Conservation (phyloP, 345 rosid species). For the Salix udensis region DNA sequence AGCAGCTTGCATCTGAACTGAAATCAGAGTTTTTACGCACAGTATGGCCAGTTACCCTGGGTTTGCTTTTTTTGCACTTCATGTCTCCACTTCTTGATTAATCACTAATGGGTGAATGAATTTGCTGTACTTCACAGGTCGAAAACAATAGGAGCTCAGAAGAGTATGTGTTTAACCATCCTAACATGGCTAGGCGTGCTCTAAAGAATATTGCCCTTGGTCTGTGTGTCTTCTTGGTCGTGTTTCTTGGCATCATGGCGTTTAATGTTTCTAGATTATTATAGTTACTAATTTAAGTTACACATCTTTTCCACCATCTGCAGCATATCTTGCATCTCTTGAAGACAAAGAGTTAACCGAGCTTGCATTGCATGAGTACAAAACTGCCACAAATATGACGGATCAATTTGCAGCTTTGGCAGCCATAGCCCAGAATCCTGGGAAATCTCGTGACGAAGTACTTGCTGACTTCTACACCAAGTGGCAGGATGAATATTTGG, state of each 20-base stretch:
- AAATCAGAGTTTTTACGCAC: slow-evolving; percentile 65
- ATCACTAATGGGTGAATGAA: not conserved
- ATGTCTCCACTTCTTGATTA: not conserved
- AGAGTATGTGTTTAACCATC: slow-evolving; percentile 72
- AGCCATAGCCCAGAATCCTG: slow-evolving; percentile 74
- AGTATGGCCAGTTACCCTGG: slow-evolving; percentile 32
- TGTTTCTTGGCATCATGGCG: slow-evolving; percentile 5
- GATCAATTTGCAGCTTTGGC: slow-evolving; percentile 91
- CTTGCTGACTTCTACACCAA: slow-evolving; percentile 78
- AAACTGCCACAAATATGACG: slow-evolving; percentile 82
- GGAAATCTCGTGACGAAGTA: slow-evolving; percentile 69
- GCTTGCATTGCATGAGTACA: slow-evolving; percentile 69
- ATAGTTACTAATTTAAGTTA: not conserved
- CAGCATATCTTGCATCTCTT: slow-evolving; percentile 86
- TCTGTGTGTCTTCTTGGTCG: slow-evolving; percentile 32
- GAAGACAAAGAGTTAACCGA: slow-evolving; percentile 51
- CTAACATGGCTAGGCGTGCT: slow-evolving; percentile 80
- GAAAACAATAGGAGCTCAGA: slow-evolving; percentile 69
- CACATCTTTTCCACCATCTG: slow-evolving; percentile 7
- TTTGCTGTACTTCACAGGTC: slow-evolving; percentile 41
- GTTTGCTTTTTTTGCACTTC: not conserved
- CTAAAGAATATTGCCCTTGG: slow-evolving; percentile 83
- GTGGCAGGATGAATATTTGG: slow-evolving; percentile 89
- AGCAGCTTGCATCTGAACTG: slow-evolving; percentile 85
- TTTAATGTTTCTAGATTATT: slow-evolving; percentile 1